phyloP scores from a whole-genome alignment of 1,284 basidiomycete genomes.

The Ceraceosorus bombacis region DNA sequence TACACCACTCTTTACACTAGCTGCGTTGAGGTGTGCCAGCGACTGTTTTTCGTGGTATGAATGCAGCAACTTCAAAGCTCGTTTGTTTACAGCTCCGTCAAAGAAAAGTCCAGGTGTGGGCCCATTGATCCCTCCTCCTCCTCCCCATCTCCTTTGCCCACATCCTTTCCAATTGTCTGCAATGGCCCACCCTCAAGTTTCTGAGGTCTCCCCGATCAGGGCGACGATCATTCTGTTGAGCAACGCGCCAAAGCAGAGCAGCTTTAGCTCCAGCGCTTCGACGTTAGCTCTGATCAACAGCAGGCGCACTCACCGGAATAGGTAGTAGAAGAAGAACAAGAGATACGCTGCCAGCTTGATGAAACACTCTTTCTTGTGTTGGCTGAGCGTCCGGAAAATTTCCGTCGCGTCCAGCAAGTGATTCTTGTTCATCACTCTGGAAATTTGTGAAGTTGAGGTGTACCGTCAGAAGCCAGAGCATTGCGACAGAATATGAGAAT shows the following conservation, averaged over 20 bases:
- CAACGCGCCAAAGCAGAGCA: background rate
- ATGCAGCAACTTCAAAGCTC: too few relatives aligned
- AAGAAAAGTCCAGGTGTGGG: too few relatives aligned
- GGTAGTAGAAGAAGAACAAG: conserved; percentile 47
- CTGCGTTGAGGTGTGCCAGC: too few relatives aligned
- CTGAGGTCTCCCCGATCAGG: background rate
- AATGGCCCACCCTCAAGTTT: too few relatives aligned
- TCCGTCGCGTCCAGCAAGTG: conserved; percentile 99
- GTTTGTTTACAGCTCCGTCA: too few relatives aligned
- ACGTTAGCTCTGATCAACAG: background rate
- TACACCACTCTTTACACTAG: too few relatives aligned
- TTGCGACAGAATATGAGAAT: background rate
- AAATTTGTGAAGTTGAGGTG: background rate
- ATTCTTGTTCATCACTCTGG: conserved; percentile 81
- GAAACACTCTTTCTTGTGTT: conserved; percentile 87
- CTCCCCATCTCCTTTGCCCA: too few relatives aligned
- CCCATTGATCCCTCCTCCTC: too few relatives aligned
- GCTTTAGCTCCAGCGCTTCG: background rate
- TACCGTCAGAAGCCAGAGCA: conserved; percentile 50
- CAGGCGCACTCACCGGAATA: conserved; percentile 25
- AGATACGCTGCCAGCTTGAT: conserved; percentile 47
- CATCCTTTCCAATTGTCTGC: too few relatives aligned
- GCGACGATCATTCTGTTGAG: background rate
- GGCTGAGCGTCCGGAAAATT: conserved; percentile 88
- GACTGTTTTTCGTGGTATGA: too few relatives aligned